Evolutionary conservation across 148 eudicot genomes (phyloP).

Genomic region (Heliamphora exappendiculata): DNA sequence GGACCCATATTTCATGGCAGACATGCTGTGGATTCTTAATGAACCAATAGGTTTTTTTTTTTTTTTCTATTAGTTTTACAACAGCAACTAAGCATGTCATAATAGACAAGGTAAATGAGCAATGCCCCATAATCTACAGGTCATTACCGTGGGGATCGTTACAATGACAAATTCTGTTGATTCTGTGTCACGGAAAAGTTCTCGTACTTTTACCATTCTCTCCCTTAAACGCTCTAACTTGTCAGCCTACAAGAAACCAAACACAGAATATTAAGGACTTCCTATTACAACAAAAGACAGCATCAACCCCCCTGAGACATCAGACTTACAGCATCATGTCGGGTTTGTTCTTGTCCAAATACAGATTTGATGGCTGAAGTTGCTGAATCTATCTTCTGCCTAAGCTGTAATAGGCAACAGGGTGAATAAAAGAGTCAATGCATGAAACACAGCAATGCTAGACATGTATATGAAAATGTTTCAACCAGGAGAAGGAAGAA

Average conservation of each 20-base stretch:
- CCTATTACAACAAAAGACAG: background rate
- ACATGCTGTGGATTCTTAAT: background rate
- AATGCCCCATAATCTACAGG: background rate
- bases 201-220: conserved; percentile 90
- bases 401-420: conserved; percentile 47
- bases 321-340: conserved; percentile 56
- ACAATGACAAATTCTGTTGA: conserved; percentile 96
- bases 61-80: background rate
- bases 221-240: conserved; percentile 78
- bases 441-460: background rate
- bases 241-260: conserved; percentile 41
- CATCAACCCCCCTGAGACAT: background rate
- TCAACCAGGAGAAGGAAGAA: background rate
- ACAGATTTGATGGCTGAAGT: conserved; percentile 96
- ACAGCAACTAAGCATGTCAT: background rate
- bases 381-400: conserved; percentile 82
- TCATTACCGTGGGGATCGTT: conserved; percentile 87
- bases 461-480: background rate
- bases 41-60: background rate
- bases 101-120: background rate
- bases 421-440: background rate
- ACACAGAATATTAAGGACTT: background rate
- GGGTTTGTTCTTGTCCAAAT: conserved; percentile 65
- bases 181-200: conserved; percentile 79
- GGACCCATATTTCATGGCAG: background rate